Evolutionary conservation across 2,329 filamentous ascomycete species (phyloP), one percentile per base, ranked within the genome.

Genomic region (Penicillium sp.): DNA sequence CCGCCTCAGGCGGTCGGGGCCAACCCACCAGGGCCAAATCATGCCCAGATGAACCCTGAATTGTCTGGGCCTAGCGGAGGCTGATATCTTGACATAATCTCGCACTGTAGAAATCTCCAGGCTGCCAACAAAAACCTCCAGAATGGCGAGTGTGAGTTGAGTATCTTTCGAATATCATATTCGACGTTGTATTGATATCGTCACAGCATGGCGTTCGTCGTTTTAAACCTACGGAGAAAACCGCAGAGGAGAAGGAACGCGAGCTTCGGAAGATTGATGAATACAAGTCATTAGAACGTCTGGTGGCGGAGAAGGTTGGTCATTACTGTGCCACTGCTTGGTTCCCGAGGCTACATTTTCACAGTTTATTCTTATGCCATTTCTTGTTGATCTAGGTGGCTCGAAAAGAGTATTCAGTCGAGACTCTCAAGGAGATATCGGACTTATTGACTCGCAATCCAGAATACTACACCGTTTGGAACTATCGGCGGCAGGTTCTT

Each of bases 161-260:
- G 35, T 24, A 4, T 9, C 24, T 24, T 8, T 18, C 13, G 4
- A 18, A 18, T 4, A 18, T 24, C 27, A 7, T 7, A 2, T 40
- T 18, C 11, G 12, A 46, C 34, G 12, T 33, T 35, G 7, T 27
- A 39, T 50, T 63, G 60, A 58, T 33, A 24, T 27, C 45, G 52
- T 51, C 54, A 52, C 72, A 95, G 89, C 90, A 96, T 79, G 89
- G 88, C 65, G 79, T 94, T 67, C 81, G 87, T 62, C 86, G 90
- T 64, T 77, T 80, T 52, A 76, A 78, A 59, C 73, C 71, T 46
- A 70, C 73, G 52, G 75, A 77, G 61, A 78, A 79, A 57, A 86
- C 85, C 58, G 83, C 86, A 60, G 82, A 88, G 64, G 81, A 86
- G 64, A 80, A 80, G 49, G 76, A 82, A 56, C 80, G 83, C 66